Conservation (phyloP, 2,329 filamentous ascomycete genomes). For the Neofusicoccum ribis region DNA sequence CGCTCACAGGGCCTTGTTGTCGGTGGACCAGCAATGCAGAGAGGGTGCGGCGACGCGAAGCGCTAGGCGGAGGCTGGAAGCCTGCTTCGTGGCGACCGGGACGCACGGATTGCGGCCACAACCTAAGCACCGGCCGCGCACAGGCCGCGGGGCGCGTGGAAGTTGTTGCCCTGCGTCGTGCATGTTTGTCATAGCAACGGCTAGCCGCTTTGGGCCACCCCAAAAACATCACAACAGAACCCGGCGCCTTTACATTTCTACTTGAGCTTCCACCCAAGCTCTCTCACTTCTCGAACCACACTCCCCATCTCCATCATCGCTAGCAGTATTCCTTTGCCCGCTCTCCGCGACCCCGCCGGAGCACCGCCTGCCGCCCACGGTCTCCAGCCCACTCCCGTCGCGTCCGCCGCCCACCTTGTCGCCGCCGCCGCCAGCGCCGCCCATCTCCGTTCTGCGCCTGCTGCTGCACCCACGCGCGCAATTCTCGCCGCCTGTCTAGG, state of each 20-base stretch:
- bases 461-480: not conserved
- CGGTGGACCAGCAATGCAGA: not conserved
- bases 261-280: not conserved
- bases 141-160: too few relatives aligned
- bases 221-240: not conserved
- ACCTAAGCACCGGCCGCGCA: too few relatives aligned
- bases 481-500: not conserved
- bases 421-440: not conserved
- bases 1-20: not conserved
- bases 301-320: constrained; percentile 6
- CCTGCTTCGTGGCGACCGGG: too few relatives aligned
- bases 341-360: not conserved
- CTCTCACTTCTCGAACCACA: not conserved
- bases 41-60: too few relatives aligned
- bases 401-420: not conserved
- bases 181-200: too few relatives aligned
- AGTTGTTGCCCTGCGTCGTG: too few relatives aligned
- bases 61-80: too few relatives aligned
- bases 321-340: constrained; percentile 13
- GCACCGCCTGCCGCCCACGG: not conserved
- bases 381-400: not conserved
- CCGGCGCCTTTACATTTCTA: not conserved
- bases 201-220: too few relatives aligned
- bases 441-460: not conserved
- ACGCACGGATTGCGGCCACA: too few relatives aligned